Percentiles rank a stretch among this genome's conserved stretches.
phyloP scores from a whole-genome alignment of 768 basidiomycete species.

The Obba rivulosa region DNA sequence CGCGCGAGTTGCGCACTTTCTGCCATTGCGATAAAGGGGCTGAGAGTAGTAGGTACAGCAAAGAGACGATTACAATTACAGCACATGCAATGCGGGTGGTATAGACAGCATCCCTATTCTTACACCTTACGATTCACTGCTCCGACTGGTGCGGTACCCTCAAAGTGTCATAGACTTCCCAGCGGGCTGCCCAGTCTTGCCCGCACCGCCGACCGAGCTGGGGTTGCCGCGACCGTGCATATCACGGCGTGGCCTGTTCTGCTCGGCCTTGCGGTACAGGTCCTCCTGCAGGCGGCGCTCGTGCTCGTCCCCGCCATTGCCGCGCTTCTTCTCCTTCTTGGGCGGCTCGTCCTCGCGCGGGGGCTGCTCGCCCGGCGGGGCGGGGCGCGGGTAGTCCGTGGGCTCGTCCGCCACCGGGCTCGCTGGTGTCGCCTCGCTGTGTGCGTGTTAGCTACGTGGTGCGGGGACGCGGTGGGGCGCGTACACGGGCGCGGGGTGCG shows the following conservation, averaged over 20 bases:
- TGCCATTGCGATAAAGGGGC: background rate
- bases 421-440: slow-evolving; percentile 8
- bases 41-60: background rate
- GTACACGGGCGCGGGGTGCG: slow-evolving; percentile 4
- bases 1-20: too few relatives aligned
- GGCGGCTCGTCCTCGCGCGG: slow-evolving; percentile 15
- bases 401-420: slow-evolving; percentile 6
- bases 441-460: background rate
- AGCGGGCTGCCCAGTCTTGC: slow-evolving; percentile 14
- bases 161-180: slow-evolving; percentile 9
- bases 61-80: background rate
- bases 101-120: slow-evolving; percentile 1
- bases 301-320: slow-evolving; percentile 18
- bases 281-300: slow-evolving; percentile 18
- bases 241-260: slow-evolving; percentile 15
- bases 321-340: slow-evolving; percentile 12
- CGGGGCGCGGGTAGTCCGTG: slow-evolving; percentile 17
- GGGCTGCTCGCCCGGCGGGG: slow-evolving; percentile 14
- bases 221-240: slow-evolving; percentile 4
- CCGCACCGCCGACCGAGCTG: slow-evolving; percentile 9
- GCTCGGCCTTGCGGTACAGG: slow-evolving; percentile 14
- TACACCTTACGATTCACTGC: background rate
- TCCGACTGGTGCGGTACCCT: background rate
- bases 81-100: background rate
- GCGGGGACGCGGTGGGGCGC: background rate